Evolutionary conservation across 23 red algal species (phyloP).

Genomic region (Gracilaria gracilis): DNA sequence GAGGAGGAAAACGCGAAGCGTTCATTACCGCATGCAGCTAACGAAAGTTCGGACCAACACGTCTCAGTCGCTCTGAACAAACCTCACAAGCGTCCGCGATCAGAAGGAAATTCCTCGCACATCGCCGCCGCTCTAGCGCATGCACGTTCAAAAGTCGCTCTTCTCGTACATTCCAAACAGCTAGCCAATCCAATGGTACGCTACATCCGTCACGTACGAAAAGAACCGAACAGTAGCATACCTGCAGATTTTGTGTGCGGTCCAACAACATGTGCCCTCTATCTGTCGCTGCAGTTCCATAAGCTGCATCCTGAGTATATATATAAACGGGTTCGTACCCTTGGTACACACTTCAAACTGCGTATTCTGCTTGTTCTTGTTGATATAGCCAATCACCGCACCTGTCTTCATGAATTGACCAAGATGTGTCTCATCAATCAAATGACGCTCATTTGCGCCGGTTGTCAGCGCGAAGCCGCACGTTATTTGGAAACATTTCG

Average conservation of each 20-base stretch:
- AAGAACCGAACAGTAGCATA: slow-evolving; percentile 40
- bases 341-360: slow-evolving; percentile 73
- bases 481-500: slow-evolving; percentile 84
- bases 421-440: slow-evolving; percentile 69
- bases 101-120: slow-evolving; percentile 10
- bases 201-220: no score
- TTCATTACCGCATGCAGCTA: background rate
- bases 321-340: slow-evolving; percentile 73
- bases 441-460: slow-evolving; percentile 80
- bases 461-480: slow-evolving; percentile 79
- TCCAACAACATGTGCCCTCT: slow-evolving; percentile 81
- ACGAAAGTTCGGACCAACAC: background rate
- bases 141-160: slow-evolving; percentile 59
- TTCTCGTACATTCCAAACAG: no score
- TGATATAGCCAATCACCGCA: slow-evolving; percentile 64
- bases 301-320: slow-evolving; percentile 68
- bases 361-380: slow-evolving; percentile 78
- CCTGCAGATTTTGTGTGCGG: slow-evolving; percentile 77
- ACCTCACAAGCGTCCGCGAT: slow-evolving; percentile 7
- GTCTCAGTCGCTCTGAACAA: background rate
- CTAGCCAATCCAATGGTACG: no score
- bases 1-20: background rate
- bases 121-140: slow-evolving; percentile 42
- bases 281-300: slow-evolving; percentile 86
- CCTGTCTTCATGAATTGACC: slow-evolving; percentile 69